A percentile compares a stretch with the other conserved stretches of the same genome.
phyloP scores from a whole-genome alignment of 495 filamentous ascomycete genomes.

The Penicillium longicatenatum region DNA sequence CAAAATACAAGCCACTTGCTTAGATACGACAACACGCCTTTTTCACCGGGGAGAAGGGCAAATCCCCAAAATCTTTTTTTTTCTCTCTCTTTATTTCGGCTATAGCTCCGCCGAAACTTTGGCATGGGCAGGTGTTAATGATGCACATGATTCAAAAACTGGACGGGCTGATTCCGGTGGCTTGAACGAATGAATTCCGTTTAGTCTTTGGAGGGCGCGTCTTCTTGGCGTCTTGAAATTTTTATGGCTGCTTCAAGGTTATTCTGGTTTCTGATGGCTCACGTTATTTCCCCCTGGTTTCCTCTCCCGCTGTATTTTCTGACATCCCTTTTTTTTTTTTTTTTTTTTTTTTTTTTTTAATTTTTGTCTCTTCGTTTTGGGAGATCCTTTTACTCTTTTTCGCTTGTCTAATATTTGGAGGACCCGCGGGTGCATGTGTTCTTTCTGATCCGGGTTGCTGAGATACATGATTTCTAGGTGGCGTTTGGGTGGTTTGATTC shows the following conservation, averaged over 20 bases:
- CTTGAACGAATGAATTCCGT: slow-evolving; percentile 32
- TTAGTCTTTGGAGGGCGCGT: slow-evolving; percentile 33
- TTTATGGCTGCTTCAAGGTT: slow-evolving; percentile 29
- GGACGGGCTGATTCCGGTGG: slow-evolving; percentile 35
- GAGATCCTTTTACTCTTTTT: slow-evolving; percentile 20
- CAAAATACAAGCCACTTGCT: slow-evolving; percentile 19
- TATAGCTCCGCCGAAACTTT: slow-evolving; percentile 27
- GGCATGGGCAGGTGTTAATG: slow-evolving; percentile 51
- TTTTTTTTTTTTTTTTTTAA: slow-evolving; percentile 12
- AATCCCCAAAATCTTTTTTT: slow-evolving; percentile 8
- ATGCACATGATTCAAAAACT: slow-evolving; percentile 46
- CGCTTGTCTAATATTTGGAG: slow-evolving; percentile 37
- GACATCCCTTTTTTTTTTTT: slow-evolving; percentile 7
- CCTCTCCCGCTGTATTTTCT: slow-evolving; percentile 23
- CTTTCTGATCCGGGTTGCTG: slow-evolving; percentile 26
- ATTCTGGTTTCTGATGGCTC: slow-evolving; percentile 30
- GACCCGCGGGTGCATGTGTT: slow-evolving; percentile 27
- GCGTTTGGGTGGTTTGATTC: slow-evolving; percentile 31
- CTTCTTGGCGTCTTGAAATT: slow-evolving; percentile 37
- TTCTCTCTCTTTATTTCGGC: slow-evolving; percentile 29
- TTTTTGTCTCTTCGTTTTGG: slow-evolving; percentile 23
- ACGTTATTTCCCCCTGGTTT: slow-evolving; percentile 15
- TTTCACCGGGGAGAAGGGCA: slow-evolving; percentile 7
- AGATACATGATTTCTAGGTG: slow-evolving; percentile 31
- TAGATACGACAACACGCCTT: slow-evolving; percentile 24